Conservation (phyloP, 2,329 filamentous ascomycete genomes). For the Fusarium continuum region DNA sequence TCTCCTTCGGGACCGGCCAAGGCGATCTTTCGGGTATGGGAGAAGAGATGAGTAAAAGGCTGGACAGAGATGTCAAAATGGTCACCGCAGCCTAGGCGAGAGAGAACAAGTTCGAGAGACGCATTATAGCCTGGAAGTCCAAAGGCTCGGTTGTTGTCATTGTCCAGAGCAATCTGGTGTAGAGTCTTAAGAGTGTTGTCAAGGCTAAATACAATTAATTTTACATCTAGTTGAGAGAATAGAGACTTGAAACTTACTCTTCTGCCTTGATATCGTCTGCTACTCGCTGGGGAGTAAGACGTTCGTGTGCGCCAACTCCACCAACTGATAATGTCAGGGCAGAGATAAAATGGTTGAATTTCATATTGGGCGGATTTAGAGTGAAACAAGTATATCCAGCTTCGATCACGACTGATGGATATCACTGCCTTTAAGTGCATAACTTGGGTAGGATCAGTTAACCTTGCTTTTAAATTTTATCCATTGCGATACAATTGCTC, state of each 20-base stretch:
- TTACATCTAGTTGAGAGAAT: background rate
- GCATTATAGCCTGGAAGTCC: constrained; percentile 26
- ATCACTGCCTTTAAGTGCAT: background rate
- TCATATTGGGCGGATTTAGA: background rate
- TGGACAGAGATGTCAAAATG: constrained; percentile 15
- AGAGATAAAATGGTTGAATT: background rate
- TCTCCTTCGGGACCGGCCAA: constrained; percentile 13
- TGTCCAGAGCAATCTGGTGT: constrained; percentile 17
- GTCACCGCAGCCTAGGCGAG: background rate
- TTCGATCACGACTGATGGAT: too few relatives aligned
- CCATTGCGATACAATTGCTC: background rate
- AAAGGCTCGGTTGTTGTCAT: constrained; percentile 17
- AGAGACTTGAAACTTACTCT: background rate
- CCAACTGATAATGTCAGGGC: background rate
- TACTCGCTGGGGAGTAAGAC: constrained; percentile 13
- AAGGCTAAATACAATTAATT: background rate
- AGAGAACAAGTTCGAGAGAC: constrained; percentile 18
- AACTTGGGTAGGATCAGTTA: background rate
- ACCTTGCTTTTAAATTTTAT: background rate
- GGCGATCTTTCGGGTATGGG: background rate
- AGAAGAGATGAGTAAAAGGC: constrained; percentile 23
- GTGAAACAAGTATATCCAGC: background rate
- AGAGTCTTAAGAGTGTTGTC: background rate
- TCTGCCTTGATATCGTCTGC: constrained; percentile 12
- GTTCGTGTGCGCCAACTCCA: background rate